Percentiles rank a stretch among this genome's conserved stretches.
Evolutionary conservation across 495 filamentous ascomycete species (phyloP).

Genomic region (Pyrenopolyporus hunteri): DNA sequence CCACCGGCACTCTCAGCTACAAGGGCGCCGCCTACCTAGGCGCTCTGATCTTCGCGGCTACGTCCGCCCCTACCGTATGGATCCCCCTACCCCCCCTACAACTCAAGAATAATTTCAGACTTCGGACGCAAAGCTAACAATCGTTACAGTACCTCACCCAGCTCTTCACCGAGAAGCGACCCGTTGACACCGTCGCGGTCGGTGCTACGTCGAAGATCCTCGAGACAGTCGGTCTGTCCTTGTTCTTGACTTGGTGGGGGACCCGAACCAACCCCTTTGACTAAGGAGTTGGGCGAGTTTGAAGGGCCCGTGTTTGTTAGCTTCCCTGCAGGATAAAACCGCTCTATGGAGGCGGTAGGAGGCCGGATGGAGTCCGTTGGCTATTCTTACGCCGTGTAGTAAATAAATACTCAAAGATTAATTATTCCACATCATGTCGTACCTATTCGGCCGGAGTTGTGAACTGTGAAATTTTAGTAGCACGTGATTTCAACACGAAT

Average conservation of each 20-base stretch:
- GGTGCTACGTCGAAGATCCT: conserved; percentile 80
- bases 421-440: neutral
- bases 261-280: conserved; percentile 88
- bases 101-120: neutral
- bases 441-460: neutral
- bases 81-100: neutral
- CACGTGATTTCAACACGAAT: neutral
- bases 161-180: conserved; percentile 87
- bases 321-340: conserved; percentile 15
- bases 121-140: neutral
- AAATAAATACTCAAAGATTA: conserved; percentile 1
- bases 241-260: conserved; percentile 98
- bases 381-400: conserved; percentile 12
- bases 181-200: conserved; percentile 86
- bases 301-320: conserved; percentile 30
- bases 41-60: conserved; percentile 87
- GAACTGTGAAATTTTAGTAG: neutral
- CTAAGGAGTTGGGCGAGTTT: conserved; percentile 36
- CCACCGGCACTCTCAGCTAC: conserved; percentile 90
- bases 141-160: conserved; percentile 76
- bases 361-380: neutral
- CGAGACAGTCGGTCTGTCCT: conserved; percentile 88
- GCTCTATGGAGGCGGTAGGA: neutral
- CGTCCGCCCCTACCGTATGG: conserved; percentile 84
- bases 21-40: conserved; percentile 97